Base-by-base conservation (phyloP, 2,329 filamentous ascomycete genomes). In the Penicillium sp. region DNA sequence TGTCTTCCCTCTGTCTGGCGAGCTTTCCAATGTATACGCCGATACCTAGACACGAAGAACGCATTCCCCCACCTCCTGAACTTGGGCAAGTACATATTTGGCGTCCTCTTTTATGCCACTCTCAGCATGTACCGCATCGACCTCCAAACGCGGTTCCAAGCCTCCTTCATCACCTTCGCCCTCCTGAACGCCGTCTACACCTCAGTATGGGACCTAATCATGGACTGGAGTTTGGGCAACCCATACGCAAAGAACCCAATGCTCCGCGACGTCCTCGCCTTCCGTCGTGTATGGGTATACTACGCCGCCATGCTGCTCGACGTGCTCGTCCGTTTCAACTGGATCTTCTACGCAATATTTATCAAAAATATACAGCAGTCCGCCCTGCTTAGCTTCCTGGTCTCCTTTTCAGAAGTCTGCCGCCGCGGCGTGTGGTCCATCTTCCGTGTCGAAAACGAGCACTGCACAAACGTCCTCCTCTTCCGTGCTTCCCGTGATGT, bases 361-460 rank as follows among this genome's bases (percentile, higher is more conserved):
- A 86, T 87, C 1, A 78, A 88, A 59, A 82, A 96, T 66, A 75
- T 87, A 0, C 92, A 97, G 67, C 92, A 97, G 72, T 93, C 89
- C 1, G 89, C 89, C 3, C 72, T 92, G 2, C 83, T 92, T 5
- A 92, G 90, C 1, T 97, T 97, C 73, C 64, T 89, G 31, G 85
- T 97, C 16, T 82, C 84, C 2, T 77, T 97, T 3, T 84, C 87
- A 9, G 94, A 99, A 72, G 85, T 96, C 22, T 81, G 84, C n/a
- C 85, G 94, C 32, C 81, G 94, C 70, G 92, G 91, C 59, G 85
- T 97, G 69, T 99, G 94, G 94, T 87, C 89, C 0, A 79, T 97
- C 4, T 89, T 99, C 72, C 90, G 94, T 39, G 92, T 99, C 26
- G 94, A 99, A 74, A 99, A 99, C 72, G 94, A 99, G 68, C 94